Conservation (phyloP, 495 filamentous ascomycete species). For the Cetradonia linearis region DNA sequence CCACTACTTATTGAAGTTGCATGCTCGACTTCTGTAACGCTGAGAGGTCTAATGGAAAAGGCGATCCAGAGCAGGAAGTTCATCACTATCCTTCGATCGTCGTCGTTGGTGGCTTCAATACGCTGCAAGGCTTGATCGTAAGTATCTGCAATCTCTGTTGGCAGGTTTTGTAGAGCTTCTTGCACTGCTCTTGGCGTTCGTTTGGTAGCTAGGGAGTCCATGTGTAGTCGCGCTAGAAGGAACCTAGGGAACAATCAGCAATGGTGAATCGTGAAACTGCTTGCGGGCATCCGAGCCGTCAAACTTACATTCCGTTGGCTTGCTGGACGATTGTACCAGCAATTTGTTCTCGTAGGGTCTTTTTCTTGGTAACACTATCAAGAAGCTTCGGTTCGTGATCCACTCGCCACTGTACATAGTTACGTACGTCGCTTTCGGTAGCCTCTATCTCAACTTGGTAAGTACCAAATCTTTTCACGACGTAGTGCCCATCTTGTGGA, state of each 20-base stretch:
- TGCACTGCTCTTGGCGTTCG: slow-evolving; percentile 27
- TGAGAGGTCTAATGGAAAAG: slow-evolving; percentile 33
- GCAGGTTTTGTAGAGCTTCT: slow-evolving; percentile 30
- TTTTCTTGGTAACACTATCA: slow-evolving; percentile 17
- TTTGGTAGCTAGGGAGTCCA: slow-evolving; percentile 36
- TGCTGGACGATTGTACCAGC: slow-evolving; percentile 17
- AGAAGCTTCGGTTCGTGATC: slow-evolving; percentile 15
- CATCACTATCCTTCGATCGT: slow-evolving; percentile 29
- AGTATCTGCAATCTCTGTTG: slow-evolving; percentile 29
- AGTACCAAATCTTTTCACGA: slow-evolving; percentile 14
- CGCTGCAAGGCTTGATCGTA: slow-evolving; percentile 39
- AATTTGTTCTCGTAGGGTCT: slow-evolving; percentile 20
- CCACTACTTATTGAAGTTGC: slow-evolving; percentile 34
- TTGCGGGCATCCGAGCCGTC: too few species aligned
- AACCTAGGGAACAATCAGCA: slow-evolving; percentile 33
- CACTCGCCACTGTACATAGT: slow-evolving; percentile 25
- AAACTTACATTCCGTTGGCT: slow-evolving; percentile 27
- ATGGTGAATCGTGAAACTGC: too few species aligned
- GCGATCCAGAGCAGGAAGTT: slow-evolving; percentile 39
- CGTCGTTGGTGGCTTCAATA: slow-evolving; percentile 32
- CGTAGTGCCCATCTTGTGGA: slow-evolving; percentile 9
- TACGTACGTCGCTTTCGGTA: slow-evolving; percentile 26
- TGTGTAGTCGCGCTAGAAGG: slow-evolving; percentile 42
- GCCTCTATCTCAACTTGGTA: slow-evolving; percentile 18
- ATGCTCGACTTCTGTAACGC: slow-evolving; percentile 36